phyloP scores from a whole-genome alignment of 306 rosid genomes.

The Cicer chorassanicum region DNA sequence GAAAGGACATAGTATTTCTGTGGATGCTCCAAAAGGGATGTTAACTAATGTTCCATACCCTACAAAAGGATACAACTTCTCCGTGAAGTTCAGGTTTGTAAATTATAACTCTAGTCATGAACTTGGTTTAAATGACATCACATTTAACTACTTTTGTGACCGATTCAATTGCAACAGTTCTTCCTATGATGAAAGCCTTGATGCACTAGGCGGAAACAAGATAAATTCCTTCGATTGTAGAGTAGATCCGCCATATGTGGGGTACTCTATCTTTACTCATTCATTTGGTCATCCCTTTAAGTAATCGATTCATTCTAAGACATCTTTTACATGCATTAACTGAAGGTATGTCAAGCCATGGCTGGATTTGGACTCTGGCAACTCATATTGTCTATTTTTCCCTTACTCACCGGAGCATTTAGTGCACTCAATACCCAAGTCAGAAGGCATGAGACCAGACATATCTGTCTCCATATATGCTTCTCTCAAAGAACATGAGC shows the following conservation, averaged over 20 bases:
- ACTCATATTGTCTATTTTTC: slow-evolving; percentile 82
- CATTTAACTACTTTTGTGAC: slow-evolving; percentile 34
- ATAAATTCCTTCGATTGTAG: slow-evolving; percentile 67
- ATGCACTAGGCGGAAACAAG: slow-evolving; percentile 53
- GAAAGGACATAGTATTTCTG: slow-evolving; percentile 60
- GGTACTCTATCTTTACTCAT: slow-evolving; percentile 60
- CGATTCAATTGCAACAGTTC: slow-evolving; percentile 43
- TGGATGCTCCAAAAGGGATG: slow-evolving; percentile 80
- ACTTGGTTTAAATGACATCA: slow-evolving; percentile 36
- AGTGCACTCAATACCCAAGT: slow-evolving; percentile 70
- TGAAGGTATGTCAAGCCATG: slow-evolving; percentile 86
- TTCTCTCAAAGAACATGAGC: slow-evolving; percentile 62
- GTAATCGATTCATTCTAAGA: slow-evolving; percentile 32
- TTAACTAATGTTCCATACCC: slow-evolving; percentile 88
- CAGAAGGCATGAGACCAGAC: slow-evolving; percentile 72
- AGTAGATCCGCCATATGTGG: slow-evolving; percentile 86
- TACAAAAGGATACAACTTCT: slow-evolving; percentile 82
- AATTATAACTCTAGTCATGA: slow-evolving; percentile 35
- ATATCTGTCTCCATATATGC: slow-evolving; percentile 70
- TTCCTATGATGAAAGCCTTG: slow-evolving; percentile 48
- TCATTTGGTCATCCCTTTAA: slow-evolving; percentile 20
- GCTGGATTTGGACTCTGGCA: slow-evolving; percentile 75
- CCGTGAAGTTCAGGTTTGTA: slow-evolving; percentile 82
- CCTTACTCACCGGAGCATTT: slow-evolving; percentile 92
- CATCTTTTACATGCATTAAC: slow-evolving; percentile 39